These are phyloP conservation scores for Zelonia costaricensis DNA, from an alignment of 208 protist species.

Conservation along the genomic window DNA sequence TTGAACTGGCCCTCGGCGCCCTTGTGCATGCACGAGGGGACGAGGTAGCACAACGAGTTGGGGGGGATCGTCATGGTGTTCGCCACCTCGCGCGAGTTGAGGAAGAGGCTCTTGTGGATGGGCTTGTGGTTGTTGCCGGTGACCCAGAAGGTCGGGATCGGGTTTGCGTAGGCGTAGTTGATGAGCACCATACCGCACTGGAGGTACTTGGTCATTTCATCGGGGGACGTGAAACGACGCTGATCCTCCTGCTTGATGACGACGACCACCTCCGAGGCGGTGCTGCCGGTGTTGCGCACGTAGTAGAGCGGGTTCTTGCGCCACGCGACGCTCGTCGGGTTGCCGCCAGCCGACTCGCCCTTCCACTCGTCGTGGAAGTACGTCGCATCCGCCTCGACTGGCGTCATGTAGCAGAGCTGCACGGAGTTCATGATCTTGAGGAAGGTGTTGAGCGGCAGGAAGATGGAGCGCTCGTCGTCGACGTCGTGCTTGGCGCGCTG, in stretches of 20 bases:
- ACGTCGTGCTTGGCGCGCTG: conserved; percentile 36
- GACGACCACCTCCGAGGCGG: conserved; percentile 34
- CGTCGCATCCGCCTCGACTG: conserved; percentile 32
- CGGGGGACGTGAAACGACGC: conserved; percentile 40
- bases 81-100: conserved; percentile 70
- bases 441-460: conserved; percentile 54
- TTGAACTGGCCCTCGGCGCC: conserved; percentile 43
- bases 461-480: conserved; percentile 50
- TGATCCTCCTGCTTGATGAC: conserved; percentile 63
- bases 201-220: conserved; percentile 53
- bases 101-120: conserved; percentile 67
- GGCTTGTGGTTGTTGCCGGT: conserved; percentile 71
- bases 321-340: conserved; percentile 66
- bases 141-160: conserved; percentile 52
- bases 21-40: conserved; percentile 65
- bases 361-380: conserved; percentile 62
- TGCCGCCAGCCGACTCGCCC: conserved; percentile 48
- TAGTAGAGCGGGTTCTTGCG: conserved; percentile 79
- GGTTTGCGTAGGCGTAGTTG: conserved; percentile 25
- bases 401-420: conserved; percentile 60
- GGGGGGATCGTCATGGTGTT: conserved; percentile 56
- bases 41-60: conserved; percentile 66
- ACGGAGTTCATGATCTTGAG: conserved; percentile 45
- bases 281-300: conserved; percentile 43
- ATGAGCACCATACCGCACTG: conserved; percentile 67